phyloP scores from a whole-genome alignment of 495 filamentous ascomycete genomes.

The Aspergillus nidulans region DNA sequence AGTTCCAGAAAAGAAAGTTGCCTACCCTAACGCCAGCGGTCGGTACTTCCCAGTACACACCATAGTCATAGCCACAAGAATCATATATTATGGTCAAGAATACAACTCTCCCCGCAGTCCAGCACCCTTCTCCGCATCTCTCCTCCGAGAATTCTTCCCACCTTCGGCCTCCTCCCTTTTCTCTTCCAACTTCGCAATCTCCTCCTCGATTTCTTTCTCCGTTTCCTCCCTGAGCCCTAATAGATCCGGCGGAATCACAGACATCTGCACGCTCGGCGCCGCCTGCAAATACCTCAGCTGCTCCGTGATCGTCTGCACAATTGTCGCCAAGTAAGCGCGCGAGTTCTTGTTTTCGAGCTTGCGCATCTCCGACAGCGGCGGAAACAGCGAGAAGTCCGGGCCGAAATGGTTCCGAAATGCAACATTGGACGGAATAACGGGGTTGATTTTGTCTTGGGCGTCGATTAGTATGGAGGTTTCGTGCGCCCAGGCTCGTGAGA shows the following conservation, averaged over 20 bases:
- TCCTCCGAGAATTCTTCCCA: slow-evolving; percentile 27
- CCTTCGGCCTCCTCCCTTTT: slow-evolving; percentile 34
- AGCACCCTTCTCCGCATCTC: slow-evolving; percentile 40
- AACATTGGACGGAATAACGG: slow-evolving; percentile 65
- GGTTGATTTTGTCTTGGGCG: slow-evolving; percentile 64
- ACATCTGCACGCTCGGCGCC: slow-evolving; percentile 83
- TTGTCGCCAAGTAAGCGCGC: slow-evolving; percentile 64
- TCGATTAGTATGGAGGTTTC: slow-evolving; percentile 89
- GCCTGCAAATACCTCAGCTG: slow-evolving; percentile 80
- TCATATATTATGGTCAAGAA: slow-evolving; percentile 15
- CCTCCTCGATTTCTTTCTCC: slow-evolving; percentile 71
- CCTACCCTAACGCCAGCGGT: background rate
- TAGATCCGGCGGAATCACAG: slow-evolving; percentile 74
- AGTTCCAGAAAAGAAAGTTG: background rate
- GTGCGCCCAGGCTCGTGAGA: slow-evolving; percentile 92
- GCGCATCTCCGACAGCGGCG: slow-evolving; percentile 64
- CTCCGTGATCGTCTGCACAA: slow-evolving; percentile 71
- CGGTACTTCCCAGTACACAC: background rate
- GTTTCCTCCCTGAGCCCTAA: slow-evolving; percentile 70
- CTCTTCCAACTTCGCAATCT: slow-evolving; percentile 58
- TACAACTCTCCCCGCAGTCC: slow-evolving; percentile 42
- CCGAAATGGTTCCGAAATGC: slow-evolving; percentile 78
- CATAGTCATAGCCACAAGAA: background rate
- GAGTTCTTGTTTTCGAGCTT: slow-evolving; percentile 75
- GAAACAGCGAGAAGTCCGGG: slow-evolving; percentile 74